Base-by-base conservation (phyloP, 2,329 filamentous ascomycete species). In the Fusarium ramigenum region DNA sequence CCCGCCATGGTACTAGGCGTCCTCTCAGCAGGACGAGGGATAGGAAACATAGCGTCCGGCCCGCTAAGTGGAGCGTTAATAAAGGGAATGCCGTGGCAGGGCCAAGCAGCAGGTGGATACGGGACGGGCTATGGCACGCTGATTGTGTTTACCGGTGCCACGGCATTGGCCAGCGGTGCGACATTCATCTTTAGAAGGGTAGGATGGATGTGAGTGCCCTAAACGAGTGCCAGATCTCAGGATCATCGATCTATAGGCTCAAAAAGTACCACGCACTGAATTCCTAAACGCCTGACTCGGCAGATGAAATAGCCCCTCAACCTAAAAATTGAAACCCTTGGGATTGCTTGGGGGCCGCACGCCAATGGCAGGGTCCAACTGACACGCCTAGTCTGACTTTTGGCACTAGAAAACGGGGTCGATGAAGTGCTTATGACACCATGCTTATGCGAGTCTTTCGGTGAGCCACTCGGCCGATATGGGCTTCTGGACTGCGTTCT, bases 21-120 rank as follows among this genome's bases (percentile, higher is more conserved):
- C 65, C 79, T 91, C 50, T 87, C 87, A 25, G 86, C 87, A 10
- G 90, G 88, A 2, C 84, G 91, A 47, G 91, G 90, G 0, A 81
- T 92, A 4, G 90, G 90, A 2, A 91, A 91, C 70, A 84, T 91
- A 47, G 83, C 83, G 5, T 87, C 83, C 10, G 89, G 89, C 1
- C 88, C 89, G 9, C 57, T 91, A 66, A 90, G 89, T 75, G 86
- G 89, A 61, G 83, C 80, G 2, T 77, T 91, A 58, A 76, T 91
- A 32, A 81, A 80, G 42, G 83, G 83, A 1, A 81, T 83, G 66
- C 82, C 85, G 28, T 88, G 60, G 78, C 77, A 81, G 44, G 81
- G 77, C 23, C 70, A 80, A 43, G 80, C 77, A 4, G 58, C 74
- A 9, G 80, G 77, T 8, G 81, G 78, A 1, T 82, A 69, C 34